Evolutionary conservation across 2,329 filamentous ascomycete species (phyloP), one percentile per base, ranked within the genome.

Genomic region (Chalara sp.): DNA sequence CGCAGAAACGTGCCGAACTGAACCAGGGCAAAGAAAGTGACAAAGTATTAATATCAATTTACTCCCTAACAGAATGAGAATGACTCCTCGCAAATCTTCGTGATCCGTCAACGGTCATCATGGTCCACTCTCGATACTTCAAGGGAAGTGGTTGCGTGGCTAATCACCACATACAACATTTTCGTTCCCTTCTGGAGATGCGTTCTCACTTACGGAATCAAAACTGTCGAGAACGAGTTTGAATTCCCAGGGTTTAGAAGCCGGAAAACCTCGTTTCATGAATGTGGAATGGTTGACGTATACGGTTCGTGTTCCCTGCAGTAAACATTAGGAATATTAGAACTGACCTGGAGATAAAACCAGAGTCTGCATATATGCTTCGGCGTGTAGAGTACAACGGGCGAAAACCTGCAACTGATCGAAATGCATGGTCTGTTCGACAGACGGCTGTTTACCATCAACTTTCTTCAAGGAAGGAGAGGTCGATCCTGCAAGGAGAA

Each of bases 341-440:
- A 43, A 32, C 44, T 49, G 40, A 47, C 12, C 3, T 8, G 0
- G 4, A 1, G 11, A 37, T 39, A 13, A 39, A 2, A 39, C 3
- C 39, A 58, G 58, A 59, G 41, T 48, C 31, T 35, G 43, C 51
- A 2, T 59, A 60, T 41, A 49, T 58, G 21, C 31, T 60, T n/a
- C 52, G 58, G 6, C 41, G 54, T 37, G 58, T 53, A 7, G 57
- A 60, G 33, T 32, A 53, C 6, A 56, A 59, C 29, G 39, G 49
- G 5, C 47, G 54, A 30, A 44, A 42, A 29, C 10, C 8, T 21
- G 28, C 33, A 6, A 37, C 54, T 3, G 54, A 51, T 21, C 47
- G 55, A 12, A 41, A 44, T 44, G 48, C 53, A 12, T 72, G 69
- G 70, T 67, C 66, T 1, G 63, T 71, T 37, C 63, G 70, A 2